Conservation (phyloP, 495 filamentous ascomycete species). For the Immersiella caudata region DNA sequence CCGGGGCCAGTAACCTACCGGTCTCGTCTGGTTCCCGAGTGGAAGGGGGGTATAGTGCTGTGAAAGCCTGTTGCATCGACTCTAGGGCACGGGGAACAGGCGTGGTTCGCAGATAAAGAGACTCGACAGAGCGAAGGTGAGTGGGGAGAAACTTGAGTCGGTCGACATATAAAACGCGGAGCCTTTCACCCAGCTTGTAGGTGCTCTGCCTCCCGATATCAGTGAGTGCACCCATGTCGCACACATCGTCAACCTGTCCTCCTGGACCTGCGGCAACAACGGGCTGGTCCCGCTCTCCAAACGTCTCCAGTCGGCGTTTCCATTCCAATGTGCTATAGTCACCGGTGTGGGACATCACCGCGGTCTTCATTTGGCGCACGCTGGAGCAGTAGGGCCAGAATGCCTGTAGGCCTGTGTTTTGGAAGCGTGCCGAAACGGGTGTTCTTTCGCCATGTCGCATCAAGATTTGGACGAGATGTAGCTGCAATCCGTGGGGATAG, state of each 20-base stretch:
- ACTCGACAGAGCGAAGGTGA: conserved; percentile 60
- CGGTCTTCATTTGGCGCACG: conserved; percentile 70
- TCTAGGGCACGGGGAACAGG: conserved; percentile 85
- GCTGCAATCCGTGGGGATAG: conserved; percentile 77
- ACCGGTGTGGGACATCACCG: conserved; percentile 57
- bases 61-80: conserved; percentile 85
- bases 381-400: conserved; percentile 94
- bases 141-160: conserved; percentile 83
- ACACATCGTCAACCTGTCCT: conserved; percentile 75
- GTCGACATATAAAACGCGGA: conserved; percentile 84
- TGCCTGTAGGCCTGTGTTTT: conserved; percentile 78
- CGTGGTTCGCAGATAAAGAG: conserved; percentile 83
- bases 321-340: conserved; percentile 72
- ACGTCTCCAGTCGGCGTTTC: conserved; percentile 77
- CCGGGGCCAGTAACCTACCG: conserved; percentile 65
- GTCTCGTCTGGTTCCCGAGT: conserved; percentile 51
- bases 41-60: conserved; percentile 81
- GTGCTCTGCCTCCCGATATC: conserved; percentile 86
- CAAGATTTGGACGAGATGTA: conserved; percentile 88
- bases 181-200: conserved; percentile 72
- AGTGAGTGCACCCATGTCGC: conserved; percentile 85
- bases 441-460: conserved; percentile 91
- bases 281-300: conserved; percentile 71
- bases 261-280: conserved; percentile 65
- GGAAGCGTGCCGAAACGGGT: conserved; percentile 83